Base-by-base conservation (phyloP, 768 basidiomycete species). In the Lactifluus pinguis region DNA sequence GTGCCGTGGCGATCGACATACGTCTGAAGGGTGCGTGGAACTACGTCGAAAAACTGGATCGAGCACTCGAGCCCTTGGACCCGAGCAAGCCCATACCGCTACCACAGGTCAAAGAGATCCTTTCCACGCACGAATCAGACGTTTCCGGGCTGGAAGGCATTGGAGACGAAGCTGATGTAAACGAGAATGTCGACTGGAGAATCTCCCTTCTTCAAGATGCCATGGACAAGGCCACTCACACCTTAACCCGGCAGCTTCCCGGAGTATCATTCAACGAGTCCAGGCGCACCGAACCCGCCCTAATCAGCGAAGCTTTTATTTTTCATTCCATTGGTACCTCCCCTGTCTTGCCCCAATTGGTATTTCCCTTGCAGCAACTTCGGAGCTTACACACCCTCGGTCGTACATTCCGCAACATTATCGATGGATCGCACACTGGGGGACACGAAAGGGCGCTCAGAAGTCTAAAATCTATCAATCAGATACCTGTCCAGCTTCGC, bases 61-160 rank as follows among this genome's bases (percentile, higher is more conserved):
- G 11, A 39, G 60, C 55, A 25, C 41, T 61, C 8, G 48, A 55
- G 5, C 21, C 42, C 10, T 45, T 14, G 55, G 17, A 25, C 34
- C 25, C 17, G 21, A 41, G 30, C 36, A 38, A 1, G 29, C 51
- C 55, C 8, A n/a, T 17, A 6, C 41, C 29, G 10, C 11, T 11
- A 19, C 4, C 2, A 1, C 32, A 57, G 13, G n/a, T 48, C 49
- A 14, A 3, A 25, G n/a, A n/a, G 19, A 52, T 61, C 29, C 55
- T 61, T 4, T 4, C 10, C 3, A 29, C 1, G 0, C 50, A 5
- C 9, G 39, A 44, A 21, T 5, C 0, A 15, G 25, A 19, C n/a
- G 50, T 58, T 51, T 58, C 49, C 11, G n/a, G 41, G 2, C 15
- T 58, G 49, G 57, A 58, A 39, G 30, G 7, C 41, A 58, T 58